These are phyloP conservation scores for Pistacia integerrima DNA, from an alignment of 345 rosid species.

Conservation along the genomic window DNA sequence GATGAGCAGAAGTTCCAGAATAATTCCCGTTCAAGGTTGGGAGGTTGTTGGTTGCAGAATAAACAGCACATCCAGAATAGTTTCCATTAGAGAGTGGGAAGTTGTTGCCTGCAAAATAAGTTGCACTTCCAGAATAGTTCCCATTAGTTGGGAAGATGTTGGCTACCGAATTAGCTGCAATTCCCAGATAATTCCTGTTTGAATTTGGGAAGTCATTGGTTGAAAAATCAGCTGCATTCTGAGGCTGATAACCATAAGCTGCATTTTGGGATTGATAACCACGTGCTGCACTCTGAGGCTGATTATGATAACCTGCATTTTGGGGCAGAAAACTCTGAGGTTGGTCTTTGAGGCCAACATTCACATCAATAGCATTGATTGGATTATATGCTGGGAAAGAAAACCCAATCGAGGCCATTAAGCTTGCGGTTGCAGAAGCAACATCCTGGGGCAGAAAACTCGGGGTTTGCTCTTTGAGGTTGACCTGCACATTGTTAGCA, in stretches of 20 bases:
- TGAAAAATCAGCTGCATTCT: background rate
- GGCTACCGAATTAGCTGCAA: background rate
- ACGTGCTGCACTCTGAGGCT: background rate
- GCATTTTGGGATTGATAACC: background rate
- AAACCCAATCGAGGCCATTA: background rate
- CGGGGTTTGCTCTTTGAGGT: background rate
- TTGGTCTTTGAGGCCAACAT: background rate
- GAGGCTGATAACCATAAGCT: background rate
- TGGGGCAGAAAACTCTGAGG: background rate
- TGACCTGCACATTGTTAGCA: background rate
- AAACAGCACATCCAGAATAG: background rate
- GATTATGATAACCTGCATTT: too few relatives aligned
- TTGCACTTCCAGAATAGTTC: background rate
- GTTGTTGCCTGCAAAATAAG: background rate
- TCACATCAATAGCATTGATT: conserved; percentile 1
- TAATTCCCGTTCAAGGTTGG: background rate
- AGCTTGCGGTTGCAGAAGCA: background rate
- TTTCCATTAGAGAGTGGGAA: background rate
- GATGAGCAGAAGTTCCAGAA: background rate
- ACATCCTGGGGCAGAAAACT: background rate
- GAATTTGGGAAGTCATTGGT: conserved; percentile 2
- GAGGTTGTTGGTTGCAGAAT: background rate
- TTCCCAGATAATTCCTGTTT: background rate
- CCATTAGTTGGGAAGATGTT: background rate
- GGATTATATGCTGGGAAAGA: conserved; percentile 6